These are phyloP conservation scores for Carex sylvatica DNA, from an alignment of 202 grass and related monocot species.

Conservation along the genomic window DNA sequence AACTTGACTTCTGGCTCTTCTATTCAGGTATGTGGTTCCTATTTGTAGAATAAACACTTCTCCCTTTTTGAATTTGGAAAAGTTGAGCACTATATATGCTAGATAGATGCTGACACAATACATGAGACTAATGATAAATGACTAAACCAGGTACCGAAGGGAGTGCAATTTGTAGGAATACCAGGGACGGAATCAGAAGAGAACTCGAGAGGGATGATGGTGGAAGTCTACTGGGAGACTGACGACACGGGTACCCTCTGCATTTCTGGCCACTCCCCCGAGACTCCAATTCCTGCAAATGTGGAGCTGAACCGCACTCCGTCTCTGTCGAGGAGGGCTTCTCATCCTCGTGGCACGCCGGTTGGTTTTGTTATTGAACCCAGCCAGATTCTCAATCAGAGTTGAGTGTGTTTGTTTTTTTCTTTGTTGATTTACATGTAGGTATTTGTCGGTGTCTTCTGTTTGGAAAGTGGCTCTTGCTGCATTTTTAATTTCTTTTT, in stretches of 20 bases:
- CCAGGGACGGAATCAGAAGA: conserved; percentile 76
- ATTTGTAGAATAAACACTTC: conserved; percentile 1
- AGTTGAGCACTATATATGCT: not conserved
- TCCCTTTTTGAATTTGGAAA: not conserved
- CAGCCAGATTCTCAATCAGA: conserved; percentile 38
- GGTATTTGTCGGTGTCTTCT: conserved; percentile 18
- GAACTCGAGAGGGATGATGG: conserved; percentile 82
- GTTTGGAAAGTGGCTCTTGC: conserved; percentile 24
- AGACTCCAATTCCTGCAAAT: conserved; percentile 51
- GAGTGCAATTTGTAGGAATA: conserved; percentile 82
- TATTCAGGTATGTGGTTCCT: conserved; percentile 55
- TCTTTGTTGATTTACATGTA: conserved; percentile 33
- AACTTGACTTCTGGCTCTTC: conserved; percentile 72
- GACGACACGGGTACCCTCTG: conserved; percentile 76
- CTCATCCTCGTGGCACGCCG: conserved; percentile 15
- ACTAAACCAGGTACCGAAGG: conserved; percentile 73
- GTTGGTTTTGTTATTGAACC: conserved; percentile 60
- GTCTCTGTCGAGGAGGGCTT: conserved; percentile 44
- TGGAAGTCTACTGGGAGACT: conserved; percentile 91
- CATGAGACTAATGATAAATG: not conserved
- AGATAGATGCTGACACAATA: not conserved
- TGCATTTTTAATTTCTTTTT: not conserved
- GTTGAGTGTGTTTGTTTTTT: conserved; percentile 21
- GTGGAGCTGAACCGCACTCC: conserved; percentile 44
- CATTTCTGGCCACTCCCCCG: conserved; percentile 69